Evolutionary conservation across 768 basidiomycete species (phyloP).

Genomic region (Phaeotremella skinneri): DNA sequence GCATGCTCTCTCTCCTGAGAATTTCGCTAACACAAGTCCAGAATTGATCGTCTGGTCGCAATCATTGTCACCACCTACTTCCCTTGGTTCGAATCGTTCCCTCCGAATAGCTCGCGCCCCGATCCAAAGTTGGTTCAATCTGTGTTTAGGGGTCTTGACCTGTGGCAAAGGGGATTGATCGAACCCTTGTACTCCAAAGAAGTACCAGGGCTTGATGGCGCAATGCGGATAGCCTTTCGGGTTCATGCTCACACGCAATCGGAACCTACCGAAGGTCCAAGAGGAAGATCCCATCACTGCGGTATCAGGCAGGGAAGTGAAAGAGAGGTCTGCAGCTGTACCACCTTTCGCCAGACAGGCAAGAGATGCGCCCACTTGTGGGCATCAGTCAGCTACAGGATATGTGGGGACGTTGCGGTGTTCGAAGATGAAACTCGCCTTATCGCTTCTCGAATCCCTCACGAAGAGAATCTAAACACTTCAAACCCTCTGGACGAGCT

Average conservation of each 20-base stretch:
- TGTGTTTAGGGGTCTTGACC: conserved; percentile 5
- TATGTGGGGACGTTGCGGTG: conserved; percentile 4
- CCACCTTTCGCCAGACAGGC: neutral
- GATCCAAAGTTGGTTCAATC: neutral
- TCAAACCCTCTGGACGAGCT: neutral
- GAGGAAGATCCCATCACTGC: neutral
- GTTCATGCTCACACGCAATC: neutral
- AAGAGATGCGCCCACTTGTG: conserved; percentile 13
- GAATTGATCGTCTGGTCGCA: conserved; percentile 13
- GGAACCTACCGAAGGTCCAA: neutral
- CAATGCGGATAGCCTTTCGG: neutral
- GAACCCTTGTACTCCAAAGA: conserved; percentile 3
- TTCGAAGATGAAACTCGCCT: conserved; percentile 6
- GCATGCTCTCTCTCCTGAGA: neutral
- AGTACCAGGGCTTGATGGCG: neutral
- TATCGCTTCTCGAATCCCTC: neutral
- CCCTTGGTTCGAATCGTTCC: conserved; percentile 9
- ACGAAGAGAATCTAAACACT: neutral
- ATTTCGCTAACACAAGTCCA: neutral
- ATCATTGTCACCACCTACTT: conserved; percentile 11
- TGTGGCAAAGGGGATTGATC: conserved; percentile 5
- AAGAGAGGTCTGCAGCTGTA: conserved; percentile 11
- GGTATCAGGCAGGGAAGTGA: neutral
- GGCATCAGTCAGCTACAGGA: conserved; percentile 6
- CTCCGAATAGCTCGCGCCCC: conserved; percentile 2